Conservation (phyloP, 2,329 filamentous ascomycete species). For the Alternaria consortialis region DNA sequence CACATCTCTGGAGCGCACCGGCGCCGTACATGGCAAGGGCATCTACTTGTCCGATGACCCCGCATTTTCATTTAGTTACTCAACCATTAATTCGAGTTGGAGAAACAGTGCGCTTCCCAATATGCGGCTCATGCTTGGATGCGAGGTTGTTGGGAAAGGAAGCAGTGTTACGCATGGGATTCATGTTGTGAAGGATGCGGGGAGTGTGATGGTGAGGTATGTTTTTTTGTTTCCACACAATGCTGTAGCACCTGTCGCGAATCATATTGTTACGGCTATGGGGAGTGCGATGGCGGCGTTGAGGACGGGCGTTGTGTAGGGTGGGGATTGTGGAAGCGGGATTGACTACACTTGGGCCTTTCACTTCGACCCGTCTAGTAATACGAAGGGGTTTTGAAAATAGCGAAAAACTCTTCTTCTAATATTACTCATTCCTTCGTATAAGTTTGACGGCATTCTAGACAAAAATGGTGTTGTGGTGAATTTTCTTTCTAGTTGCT, state of each 20-base stretch:
- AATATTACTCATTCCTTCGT: neutral
- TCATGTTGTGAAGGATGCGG: conserved; percentile 39
- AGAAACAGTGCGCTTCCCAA: conserved; percentile 35
- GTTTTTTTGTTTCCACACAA: conserved; percentile 35
- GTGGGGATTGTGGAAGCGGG: neutral
- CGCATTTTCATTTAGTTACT: conserved; percentile 34
- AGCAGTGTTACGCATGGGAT: conserved; percentile 28
- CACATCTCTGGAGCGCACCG: conserved; percentile 42
- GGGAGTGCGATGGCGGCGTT: conserved; percentile 31
- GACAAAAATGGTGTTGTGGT: neutral
- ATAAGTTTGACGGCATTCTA: neutral
- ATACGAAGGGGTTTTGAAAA: neutral
- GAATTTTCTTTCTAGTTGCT: neutral
- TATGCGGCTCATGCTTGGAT: conserved; percentile 42
- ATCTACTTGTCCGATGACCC: conserved; percentile 48
- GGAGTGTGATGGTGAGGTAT: conserved; percentile 47
- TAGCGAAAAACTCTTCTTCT: neutral
- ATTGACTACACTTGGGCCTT: neutral
- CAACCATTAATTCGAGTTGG: conserved; percentile 34
- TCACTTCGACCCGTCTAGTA: neutral
- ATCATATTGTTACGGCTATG: conserved; percentile 32
- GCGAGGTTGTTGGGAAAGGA: conserved; percentile 39
- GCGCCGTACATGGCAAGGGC: conserved; percentile 43
- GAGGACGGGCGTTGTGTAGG: conserved; percentile 24
- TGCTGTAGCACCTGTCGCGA: conserved; percentile 31